Evolutionary conservation across 163 green algal genomes (phyloP), one percentile per base, ranked within the genome.

Genomic region (Dunaliella salina): DNA sequence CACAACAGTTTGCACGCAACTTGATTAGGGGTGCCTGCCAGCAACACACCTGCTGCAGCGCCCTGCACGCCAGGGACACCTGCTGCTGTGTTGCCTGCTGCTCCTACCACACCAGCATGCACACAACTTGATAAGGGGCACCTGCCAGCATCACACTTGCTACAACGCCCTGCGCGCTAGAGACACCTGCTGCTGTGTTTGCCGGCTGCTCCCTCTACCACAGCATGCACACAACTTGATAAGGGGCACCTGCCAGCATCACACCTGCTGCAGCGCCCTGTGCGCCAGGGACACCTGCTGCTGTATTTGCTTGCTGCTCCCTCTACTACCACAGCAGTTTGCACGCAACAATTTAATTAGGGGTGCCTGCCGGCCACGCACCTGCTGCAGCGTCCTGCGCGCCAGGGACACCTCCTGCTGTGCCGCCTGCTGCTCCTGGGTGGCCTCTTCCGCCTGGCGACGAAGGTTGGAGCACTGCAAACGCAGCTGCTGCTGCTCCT

Each of bases 401-500:
- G 30, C 40, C 29, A 71, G 22, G 8, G 83, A 35, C 45, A 85
- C 33, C 82, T 83, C 57, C 63, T 85, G 78, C 29, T 85, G 35
- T 32, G 84, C 83, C 15, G 80, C 20, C 26, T 87, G 67, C 4
- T 40, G 83, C 0, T 24, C 40, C 0, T 8, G 67, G 0, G 75
- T 80, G 1, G 86, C 82, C 33, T 82, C 86, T 71, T 88, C 83
- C 59, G 86, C 35, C 83, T 89, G 79, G 20, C 69, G 5, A 22
- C 81, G 79, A 59, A 85, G 79, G 12, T 33, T 24, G 15, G 63
- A 45, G 63, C 83, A 82, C 22, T 87, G 82, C n/a, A 32, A 3
- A 33, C 85, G 83, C 30, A 88, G 86, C 84, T 33, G 82, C 12
- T 63, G 34, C 46, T 88, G 86, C 72, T 83, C 86, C 83, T 86